A percentile compares a stretch with the other conserved stretches of the same genome.
These are phyloP conservation scores for Phytophthora tubulina DNA, from an alignment of 352 stramenopile genomes.

Conservation along the genomic window DNA sequence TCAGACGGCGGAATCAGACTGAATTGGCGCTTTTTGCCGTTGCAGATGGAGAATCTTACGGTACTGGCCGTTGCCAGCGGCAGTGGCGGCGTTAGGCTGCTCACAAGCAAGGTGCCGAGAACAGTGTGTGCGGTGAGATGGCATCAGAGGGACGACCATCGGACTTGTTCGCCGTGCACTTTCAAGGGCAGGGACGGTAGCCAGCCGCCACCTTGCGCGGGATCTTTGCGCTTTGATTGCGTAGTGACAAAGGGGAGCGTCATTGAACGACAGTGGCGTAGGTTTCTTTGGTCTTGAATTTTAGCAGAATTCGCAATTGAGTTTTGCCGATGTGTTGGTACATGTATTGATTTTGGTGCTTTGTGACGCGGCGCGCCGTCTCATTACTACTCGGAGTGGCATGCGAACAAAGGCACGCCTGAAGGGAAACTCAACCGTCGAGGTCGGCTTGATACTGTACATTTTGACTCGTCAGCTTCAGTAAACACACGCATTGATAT, in stretches of 20 bases:
- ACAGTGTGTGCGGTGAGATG: conserved; percentile 1
- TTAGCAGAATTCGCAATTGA: too few relatives aligned
- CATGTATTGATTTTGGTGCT: conserved; percentile 2
- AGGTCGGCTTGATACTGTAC: not conserved
- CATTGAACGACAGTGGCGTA: not conserved
- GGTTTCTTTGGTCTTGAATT: not conserved
- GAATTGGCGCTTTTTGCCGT: conserved; percentile 22
- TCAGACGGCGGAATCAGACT: conserved; percentile 6
- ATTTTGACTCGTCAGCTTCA: not conserved
- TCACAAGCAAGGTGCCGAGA: conserved; percentile 6
- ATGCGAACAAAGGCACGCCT: not conserved
- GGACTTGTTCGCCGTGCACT: not conserved
- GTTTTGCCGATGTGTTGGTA: too few relatives aligned
- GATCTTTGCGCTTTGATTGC: conserved; percentile 26
- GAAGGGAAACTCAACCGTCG: not conserved
- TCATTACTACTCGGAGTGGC: conserved; percentile 8
- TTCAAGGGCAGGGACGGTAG: not conserved
- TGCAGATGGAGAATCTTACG: conserved; percentile 15
- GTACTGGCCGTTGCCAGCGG: conserved; percentile 1
- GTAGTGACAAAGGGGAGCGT: conserved; percentile 19
- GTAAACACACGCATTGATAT: not conserved
- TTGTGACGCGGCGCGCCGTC: not conserved
- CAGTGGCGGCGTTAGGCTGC: not conserved
- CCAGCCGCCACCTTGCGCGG: not conserved
- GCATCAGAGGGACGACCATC: not conserved